Percentiles rank a stretch among this genome's conserved stretches.
Evolutionary conservation across 352 stramenopile genomes (phyloP).

Genomic region (Phytophthora fragariaefolia): DNA sequence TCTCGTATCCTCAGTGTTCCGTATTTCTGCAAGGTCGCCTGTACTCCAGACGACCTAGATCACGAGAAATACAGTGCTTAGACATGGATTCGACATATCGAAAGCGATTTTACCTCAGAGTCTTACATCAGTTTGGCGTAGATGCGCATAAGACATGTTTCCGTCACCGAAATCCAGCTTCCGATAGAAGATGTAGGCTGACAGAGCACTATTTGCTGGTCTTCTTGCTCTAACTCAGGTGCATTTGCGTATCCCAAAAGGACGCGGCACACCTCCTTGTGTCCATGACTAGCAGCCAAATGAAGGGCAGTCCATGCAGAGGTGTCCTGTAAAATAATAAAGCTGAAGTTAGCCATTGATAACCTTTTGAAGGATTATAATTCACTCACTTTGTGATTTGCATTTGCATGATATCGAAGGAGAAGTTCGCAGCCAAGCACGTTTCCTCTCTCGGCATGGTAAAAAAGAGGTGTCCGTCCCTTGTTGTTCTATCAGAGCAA

Average conservation of each 20-base stretch:
- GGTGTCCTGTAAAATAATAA: constrained; percentile 40
- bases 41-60: constrained; percentile 41
- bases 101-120: neutral
- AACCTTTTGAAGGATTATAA: too few species aligned
- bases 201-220: constrained; percentile 46
- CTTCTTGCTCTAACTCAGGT: constrained; percentile 32
- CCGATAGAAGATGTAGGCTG: constrained; percentile 39
- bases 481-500: constrained; percentile 42
- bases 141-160: constrained; percentile 50
- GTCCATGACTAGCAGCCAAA: constrained; percentile 48
- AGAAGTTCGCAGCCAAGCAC: constrained; percentile 48
- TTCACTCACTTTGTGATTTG: constrained; percentile 43
- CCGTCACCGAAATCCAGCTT: constrained; percentile 53
- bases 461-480: constrained; percentile 51
- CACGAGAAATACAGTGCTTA: neutral
- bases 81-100: neutral
- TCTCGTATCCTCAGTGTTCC: constrained; percentile 58
- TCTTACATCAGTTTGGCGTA: constrained; percentile 56
- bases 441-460: constrained; percentile 55
- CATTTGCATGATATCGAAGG: constrained; percentile 46
- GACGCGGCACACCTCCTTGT: constrained; percentile 51
- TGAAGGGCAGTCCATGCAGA: constrained; percentile 53
- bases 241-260: constrained; percentile 34
- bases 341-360: neutral
- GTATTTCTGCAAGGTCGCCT: constrained; percentile 47